Percentiles rank a stretch among this genome's conserved stretches.
Evolutionary conservation across 2,329 filamentous ascomycete genomes (phyloP).

Genomic region (Penicillium capsulatum): DNA sequence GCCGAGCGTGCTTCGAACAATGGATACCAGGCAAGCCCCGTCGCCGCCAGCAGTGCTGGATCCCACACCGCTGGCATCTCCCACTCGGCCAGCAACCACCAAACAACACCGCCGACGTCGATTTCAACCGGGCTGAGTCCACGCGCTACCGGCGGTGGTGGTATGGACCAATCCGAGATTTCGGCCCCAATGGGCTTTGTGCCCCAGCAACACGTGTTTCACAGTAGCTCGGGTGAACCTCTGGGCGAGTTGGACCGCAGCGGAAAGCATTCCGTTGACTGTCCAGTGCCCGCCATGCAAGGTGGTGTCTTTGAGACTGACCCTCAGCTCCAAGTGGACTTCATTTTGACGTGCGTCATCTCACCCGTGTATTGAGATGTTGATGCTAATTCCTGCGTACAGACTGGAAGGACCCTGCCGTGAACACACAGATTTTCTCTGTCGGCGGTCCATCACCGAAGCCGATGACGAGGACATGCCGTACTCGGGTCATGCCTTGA

Average conservation of each 20-base stretch:
- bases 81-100: conserved; percentile 22
- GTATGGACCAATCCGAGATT: conserved; percentile 27
- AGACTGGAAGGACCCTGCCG: conserved; percentile 54
- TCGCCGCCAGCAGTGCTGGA: conserved; percentile 37
- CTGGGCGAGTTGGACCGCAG: conserved; percentile 23
- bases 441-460: conserved; percentile 64
- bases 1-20: conserved; percentile 24
- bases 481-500: conserved; percentile 82
- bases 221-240: conserved; percentile 22
- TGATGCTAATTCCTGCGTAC: conserved; percentile 11
- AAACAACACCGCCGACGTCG: conserved; percentile 34
- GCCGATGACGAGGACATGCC: conserved; percentile 58
- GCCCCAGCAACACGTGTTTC: conserved; percentile 23
- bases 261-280: conserved; percentile 16
- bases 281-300: conserved; percentile 25
- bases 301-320: conserved; percentile 45
- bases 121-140: conserved; percentile 33
- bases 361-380: background rate
- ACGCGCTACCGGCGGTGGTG: conserved; percentile 20
- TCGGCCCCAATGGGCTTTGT: conserved; percentile 25
- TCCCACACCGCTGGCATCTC: conserved; percentile 29
- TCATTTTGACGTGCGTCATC: conserved; percentile 44
- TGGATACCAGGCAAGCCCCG: conserved; percentile 39
- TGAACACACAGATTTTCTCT: conserved; percentile 70
- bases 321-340: conserved; percentile 47